Percentiles rank a stretch among this genome's conserved stretches.
Conservation (phyloP, 495 filamentous ascomycete genomes). For the Aspergillus coremiiformis region DNA sequence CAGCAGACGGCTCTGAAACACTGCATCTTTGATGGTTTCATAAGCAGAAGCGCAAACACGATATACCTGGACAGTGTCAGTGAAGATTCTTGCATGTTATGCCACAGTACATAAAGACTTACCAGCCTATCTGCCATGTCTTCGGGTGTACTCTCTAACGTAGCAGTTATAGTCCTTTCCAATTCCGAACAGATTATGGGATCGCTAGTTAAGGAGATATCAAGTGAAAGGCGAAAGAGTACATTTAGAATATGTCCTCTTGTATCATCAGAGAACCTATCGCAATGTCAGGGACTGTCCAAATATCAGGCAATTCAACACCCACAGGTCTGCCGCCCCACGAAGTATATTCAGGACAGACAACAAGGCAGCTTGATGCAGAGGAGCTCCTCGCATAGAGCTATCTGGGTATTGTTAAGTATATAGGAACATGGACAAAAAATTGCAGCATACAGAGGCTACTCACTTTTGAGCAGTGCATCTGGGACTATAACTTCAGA, state of each 20-base stretch:
- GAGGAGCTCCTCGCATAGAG: constrained; percentile 1
- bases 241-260: constrained; percentile 30
- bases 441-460: neutral
- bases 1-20: constrained; percentile 53
- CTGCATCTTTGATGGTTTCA: constrained; percentile 39
- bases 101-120: neutral
- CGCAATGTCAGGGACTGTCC: constrained; percentile 1
- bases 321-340: constrained; percentile 23
- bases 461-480: constrained; percentile 16
- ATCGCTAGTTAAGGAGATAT: constrained; percentile 43
- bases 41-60: constrained; percentile 48
- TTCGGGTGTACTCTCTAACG: constrained; percentile 32
- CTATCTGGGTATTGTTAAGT: constrained; percentile 5
- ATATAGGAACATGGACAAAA: neutral
- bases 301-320: neutral
- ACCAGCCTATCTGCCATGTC: constrained; percentile 27
- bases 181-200: constrained; percentile 32
- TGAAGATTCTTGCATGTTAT: neutral
- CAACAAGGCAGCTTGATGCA: constrained; percentile 17
- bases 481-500: constrained; percentile 22
- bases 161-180: constrained; percentile 36
- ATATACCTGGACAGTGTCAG: constrained; percentile 38
- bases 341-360: constrained; percentile 30
- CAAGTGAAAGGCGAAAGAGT: constrained; percentile 55
- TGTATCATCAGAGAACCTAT: constrained; percentile 29